phyloP scores from a whole-genome alignment of 179 eudicot species.

The Camellia oleifera region DNA sequence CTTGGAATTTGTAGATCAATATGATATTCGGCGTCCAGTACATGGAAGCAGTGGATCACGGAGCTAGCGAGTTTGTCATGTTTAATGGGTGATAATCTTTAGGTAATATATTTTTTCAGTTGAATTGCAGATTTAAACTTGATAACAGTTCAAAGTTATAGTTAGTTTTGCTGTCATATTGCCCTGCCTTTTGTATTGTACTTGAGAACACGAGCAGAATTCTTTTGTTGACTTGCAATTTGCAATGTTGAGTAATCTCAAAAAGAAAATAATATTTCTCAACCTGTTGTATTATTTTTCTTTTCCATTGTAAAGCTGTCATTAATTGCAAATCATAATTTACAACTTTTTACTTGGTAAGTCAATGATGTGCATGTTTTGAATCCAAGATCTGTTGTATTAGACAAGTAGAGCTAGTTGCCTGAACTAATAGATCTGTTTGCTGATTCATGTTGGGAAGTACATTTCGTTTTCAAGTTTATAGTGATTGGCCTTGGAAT shows the following conservation, averaged over 20 bases:
- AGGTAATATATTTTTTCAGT: slow-evolving; percentile 16
- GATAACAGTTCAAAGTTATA: background rate
- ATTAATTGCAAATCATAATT: background rate
- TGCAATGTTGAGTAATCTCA: background rate
- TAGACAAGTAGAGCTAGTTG: background rate
- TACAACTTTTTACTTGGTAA: background rate
- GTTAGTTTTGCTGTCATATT: background rate
- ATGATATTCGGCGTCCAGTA: slow-evolving; percentile 53
- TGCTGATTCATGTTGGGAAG: background rate
- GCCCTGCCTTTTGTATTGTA: slow-evolving; percentile 7
- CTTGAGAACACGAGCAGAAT: slow-evolving; percentile 5
- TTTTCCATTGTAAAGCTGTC: background rate
- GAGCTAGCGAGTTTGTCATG: slow-evolving; percentile 27
- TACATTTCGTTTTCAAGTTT: background rate
- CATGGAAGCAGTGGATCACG: slow-evolving; percentile 27
- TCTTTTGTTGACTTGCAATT: slow-evolving; percentile 12
- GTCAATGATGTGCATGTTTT: background rate
- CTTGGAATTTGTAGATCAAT: slow-evolving; percentile 54
- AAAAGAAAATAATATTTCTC: background rate
- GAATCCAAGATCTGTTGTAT: background rate
- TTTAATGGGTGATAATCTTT: slow-evolving; percentile 6
- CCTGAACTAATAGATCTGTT: background rate
- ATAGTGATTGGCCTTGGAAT: background rate
- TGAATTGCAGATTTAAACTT: background rate
- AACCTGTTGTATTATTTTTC: background rate